Evolutionary conservation across 2,329 filamentous ascomycete genomes (phyloP).

Genomic region (Exophiala calicioides): DNA sequence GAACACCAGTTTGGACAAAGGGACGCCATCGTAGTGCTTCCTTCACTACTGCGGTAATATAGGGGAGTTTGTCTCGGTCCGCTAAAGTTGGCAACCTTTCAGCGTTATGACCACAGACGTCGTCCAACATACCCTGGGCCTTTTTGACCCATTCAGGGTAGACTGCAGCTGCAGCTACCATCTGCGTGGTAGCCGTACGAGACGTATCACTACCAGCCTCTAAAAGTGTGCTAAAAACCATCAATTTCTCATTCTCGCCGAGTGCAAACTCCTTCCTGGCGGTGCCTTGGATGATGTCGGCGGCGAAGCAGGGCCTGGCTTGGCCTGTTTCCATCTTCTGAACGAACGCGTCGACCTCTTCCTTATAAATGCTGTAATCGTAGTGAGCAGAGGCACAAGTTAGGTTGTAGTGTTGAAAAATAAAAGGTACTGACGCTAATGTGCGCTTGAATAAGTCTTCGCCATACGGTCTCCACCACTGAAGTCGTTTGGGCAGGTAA

Average conservation of each 20-base stretch:
- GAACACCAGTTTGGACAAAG: constrained; percentile 41
- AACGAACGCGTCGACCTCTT: constrained; percentile 28
- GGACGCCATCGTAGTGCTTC: constrained; percentile 50
- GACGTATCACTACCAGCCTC: constrained; percentile 5
- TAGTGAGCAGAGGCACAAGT: constrained; percentile 25
- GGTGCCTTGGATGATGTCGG: constrained; percentile 34
- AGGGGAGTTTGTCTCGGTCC: constrained; percentile 52
- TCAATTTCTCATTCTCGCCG: not conserved
- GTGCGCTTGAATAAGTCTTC: constrained; percentile 38
- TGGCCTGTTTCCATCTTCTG: constrained; percentile 27
- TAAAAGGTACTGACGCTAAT: constrained; percentile 14
- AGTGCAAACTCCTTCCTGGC: constrained; percentile 32
- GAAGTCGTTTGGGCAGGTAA: constrained; percentile 43
- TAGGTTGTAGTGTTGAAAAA: not conserved
- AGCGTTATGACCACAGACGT: constrained; percentile 24
- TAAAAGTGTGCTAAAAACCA: not conserved
- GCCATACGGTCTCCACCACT: constrained; percentile 46
- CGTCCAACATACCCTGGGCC: constrained; percentile 29
- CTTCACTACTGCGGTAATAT: constrained; percentile 56
- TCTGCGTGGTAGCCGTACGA: not conserved
- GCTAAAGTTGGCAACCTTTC: constrained; percentile 50
- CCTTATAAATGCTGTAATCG: constrained; percentile 30
- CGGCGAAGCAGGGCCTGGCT: constrained; percentile 40
- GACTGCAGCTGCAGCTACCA: constrained; percentile 31
- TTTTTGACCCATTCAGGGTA: constrained; percentile 30